Base-by-base conservation (phyloP, 495 filamentous ascomycete genomes). In the Parathielavia hyrcaniae region DNA sequence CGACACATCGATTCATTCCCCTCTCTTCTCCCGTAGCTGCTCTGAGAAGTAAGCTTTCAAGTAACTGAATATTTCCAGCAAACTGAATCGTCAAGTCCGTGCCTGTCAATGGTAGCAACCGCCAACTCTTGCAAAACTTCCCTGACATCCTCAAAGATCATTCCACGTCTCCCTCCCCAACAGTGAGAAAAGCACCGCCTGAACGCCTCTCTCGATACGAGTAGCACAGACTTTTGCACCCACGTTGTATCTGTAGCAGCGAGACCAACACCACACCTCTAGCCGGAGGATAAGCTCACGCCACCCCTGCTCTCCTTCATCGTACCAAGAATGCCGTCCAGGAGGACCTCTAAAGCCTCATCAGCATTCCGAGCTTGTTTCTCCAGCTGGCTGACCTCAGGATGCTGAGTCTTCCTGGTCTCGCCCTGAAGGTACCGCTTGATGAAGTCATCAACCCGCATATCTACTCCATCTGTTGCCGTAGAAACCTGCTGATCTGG, bases 361-460 rank as follows among this genome's bases (percentile, higher is more conserved):
- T 62, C 50, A 0, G 50, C 23, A 14, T 30, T 49, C n/a, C 23
- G 34, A 12, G 44, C 20, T 2, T 35, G 5, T 9, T 14, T 54
- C 1, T 22, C 23, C 11, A 35, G 11, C 44, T 41, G 34, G 34
- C 36, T 49, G 5, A 13, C 19, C 22, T 38, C 23, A 8, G 22
- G 1, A 8, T 11, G 22, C 0, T 13, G 16, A 13, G 13, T 11
- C 8, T 23, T 50, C 1, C 43, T 49, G 50, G 34, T 19, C 10
- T 50, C 20, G 3, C 53, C 43, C 5, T 8, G 36, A 17, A 59
- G n/a, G 20, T 38, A 38, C 38, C 34, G 43, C 16, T 41, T 44
- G 45, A 65, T 63, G 36, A 63, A 54, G 16, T 40, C 40, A 17
- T 63, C 45, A 4, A 52, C 57, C 20, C 57, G 50, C 1, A 26